Percentiles rank a stretch among this genome's conserved stretches.
Evolutionary conservation across 495 filamentous ascomycete genomes (phyloP).

Genomic region (Aspergillus bertholletiae): DNA sequence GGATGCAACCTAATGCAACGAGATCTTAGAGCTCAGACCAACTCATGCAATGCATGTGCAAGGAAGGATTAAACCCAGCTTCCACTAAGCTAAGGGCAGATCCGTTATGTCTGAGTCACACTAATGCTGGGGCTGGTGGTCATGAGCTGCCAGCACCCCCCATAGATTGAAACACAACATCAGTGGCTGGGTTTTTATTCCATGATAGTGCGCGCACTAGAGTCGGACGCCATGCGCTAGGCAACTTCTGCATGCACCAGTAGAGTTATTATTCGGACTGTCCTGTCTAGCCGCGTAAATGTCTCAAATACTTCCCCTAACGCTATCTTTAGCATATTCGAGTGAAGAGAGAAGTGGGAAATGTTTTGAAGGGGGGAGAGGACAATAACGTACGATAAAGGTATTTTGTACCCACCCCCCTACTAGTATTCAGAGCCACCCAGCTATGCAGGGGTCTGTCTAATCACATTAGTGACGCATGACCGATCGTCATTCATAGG

Average conservation of each 20-base stretch:
- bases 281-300: not conserved
- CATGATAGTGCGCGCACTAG: not conserved
- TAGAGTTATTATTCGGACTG: not conserved
- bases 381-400: not conserved
- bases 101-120: conserved; percentile 1
- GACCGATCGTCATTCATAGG: not conserved
- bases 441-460: not conserved
- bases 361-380: not conserved
- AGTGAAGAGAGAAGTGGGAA: not conserved
- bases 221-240: not conserved
- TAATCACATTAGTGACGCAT: conserved; percentile 6
- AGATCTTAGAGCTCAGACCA: not conserved
- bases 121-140: not conserved
- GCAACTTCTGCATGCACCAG: not conserved
- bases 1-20: not conserved
- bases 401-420: not conserved
- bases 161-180: not conserved
- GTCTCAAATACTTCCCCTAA: not conserved
- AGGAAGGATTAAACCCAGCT: not conserved
- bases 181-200: not conserved
- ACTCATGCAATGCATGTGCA: not conserved
- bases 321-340: not conserved
- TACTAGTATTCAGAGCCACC: not conserved
- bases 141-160: not conserved
- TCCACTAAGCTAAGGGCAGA: not conserved